Evolutionary conservation across 139 green algal species (phyloP).

Genomic region (Tetradesmus lagerheimii): DNA sequence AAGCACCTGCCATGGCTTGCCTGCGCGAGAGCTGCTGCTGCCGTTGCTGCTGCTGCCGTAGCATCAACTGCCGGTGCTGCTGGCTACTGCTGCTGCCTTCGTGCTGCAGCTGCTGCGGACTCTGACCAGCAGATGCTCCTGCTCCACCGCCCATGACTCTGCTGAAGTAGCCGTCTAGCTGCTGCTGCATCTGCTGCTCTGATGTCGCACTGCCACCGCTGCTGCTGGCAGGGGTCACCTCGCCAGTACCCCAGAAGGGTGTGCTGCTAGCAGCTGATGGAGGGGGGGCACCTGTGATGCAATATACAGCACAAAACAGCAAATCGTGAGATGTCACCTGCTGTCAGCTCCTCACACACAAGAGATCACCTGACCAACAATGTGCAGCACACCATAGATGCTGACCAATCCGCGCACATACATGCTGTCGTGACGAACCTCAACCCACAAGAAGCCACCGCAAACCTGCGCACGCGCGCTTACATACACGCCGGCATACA

Average conservation of each 20-base stretch:
- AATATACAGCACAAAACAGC: neutral
- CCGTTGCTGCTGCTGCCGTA: neutral
- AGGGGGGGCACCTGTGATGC: conserved; percentile 15
- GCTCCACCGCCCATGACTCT: neutral
- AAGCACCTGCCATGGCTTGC: neutral
- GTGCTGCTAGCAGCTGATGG: conserved; percentile 29
- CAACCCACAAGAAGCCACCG: no score
- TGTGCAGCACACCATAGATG: no score
- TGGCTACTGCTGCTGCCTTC: conserved; percentile 6
- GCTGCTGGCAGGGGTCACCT: conserved; percentile 29
- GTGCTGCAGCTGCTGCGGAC: conserved; percentile 3
- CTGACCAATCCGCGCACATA: no score
- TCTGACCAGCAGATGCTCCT: neutral
- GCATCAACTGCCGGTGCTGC: neutral
- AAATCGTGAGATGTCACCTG: no score
- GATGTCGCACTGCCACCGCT: neutral
- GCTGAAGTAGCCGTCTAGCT: conserved; percentile 12
- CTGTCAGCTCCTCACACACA: no score
- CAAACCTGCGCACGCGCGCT: no score
- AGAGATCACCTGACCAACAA: no score
- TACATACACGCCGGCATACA: no score
- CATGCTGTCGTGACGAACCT: no score
- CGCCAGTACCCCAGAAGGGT: neutral
- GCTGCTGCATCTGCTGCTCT: neutral
- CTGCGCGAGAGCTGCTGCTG: neutral